Percentiles rank a stretch among this genome's conserved stretches.
Evolutionary conservation across 371 early-diverging fungal genomes (phyloP).

Genomic region (Funneliformis caledonium): DNA sequence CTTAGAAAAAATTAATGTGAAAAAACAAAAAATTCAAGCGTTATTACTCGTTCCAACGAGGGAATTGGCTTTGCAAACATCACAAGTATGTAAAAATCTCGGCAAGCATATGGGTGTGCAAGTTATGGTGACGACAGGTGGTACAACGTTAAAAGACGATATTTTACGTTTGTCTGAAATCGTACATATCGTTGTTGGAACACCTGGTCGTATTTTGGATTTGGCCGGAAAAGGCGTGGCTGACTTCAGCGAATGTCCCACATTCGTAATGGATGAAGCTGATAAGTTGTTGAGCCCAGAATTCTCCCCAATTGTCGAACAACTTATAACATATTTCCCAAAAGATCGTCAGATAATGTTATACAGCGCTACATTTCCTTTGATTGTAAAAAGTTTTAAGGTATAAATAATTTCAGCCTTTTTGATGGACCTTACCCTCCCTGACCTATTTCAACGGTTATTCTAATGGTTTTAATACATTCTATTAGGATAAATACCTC

Average conservation of each 20-base stretch:
- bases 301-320: constrained; percentile 96
- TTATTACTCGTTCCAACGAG: constrained; percentile 95
- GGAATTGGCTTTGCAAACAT: constrained; percentile 94
- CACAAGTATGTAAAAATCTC: constrained; percentile 92
- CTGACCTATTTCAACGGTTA: not conserved
- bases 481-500: constrained; percentile 78
- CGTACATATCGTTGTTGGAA: constrained; percentile 96
- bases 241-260: constrained; percentile 82
- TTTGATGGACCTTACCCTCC: not conserved
- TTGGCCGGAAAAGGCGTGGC: constrained; percentile 89
- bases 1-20: constrained; percentile 89
- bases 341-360: constrained; percentile 92
- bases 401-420: constrained; percentile 38
- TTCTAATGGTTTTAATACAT: not conserved
- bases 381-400: constrained; percentile 94
- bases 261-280: constrained; percentile 98
- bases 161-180: constrained; percentile 90
- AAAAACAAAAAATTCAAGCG: constrained; percentile 82
- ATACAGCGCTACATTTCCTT: constrained; percentile 98
- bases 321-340: constrained; percentile 85
- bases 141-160: constrained; percentile 97
- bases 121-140: constrained; percentile 98
- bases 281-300: constrained; percentile 97
- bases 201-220: constrained; percentile 98
- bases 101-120: constrained; percentile 93